phyloP scores from a whole-genome alignment of 75 land plant genomes.

The Selaginella moellendorffii region DNA sequence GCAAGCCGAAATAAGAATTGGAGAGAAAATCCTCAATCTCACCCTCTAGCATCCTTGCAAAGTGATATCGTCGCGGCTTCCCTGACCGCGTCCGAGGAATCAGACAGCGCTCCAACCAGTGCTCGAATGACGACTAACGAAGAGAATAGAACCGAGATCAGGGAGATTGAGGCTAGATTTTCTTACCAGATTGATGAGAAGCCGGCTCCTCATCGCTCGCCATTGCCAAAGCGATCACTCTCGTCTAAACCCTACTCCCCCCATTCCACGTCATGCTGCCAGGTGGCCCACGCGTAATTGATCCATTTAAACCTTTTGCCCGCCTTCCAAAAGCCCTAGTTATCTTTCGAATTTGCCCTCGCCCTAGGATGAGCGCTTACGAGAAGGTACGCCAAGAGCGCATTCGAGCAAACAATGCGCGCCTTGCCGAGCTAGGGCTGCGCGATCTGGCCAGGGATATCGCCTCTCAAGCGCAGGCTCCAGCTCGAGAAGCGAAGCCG shows the following conservation, averaged over 20 bases:
- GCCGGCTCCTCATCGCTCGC: slow-evolving; percentile 10
- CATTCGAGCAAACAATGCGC: not conserved
- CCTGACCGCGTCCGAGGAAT: slow-evolving; percentile 53
- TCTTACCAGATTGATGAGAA: slow-evolving; percentile 10
- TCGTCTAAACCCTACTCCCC: not conserved
- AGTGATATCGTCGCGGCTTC: slow-evolving; percentile 57
- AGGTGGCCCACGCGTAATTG: too few species aligned
- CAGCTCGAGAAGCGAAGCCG: not conserved
- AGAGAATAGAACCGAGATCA: not conserved
- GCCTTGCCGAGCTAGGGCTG: not conserved
- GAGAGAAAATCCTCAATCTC: slow-evolving; percentile 14
- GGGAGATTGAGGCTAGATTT: not conserved
- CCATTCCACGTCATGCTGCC: too few species aligned
- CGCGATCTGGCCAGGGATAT: not conserved
- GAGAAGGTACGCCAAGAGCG: not conserved
- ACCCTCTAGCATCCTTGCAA: slow-evolving; percentile 62
- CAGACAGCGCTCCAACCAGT: slow-evolving; percentile 60
- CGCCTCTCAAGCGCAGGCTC: not conserved
- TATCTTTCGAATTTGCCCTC: too few species aligned
- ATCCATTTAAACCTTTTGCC: too few species aligned
- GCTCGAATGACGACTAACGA: slow-evolving; percentile 66
- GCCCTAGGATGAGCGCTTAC: not conserved
- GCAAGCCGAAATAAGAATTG: not conserved
- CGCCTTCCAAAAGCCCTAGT: too few species aligned
- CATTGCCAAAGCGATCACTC: not conserved